Evolutionary conservation across 2,329 filamentous ascomycete genomes (phyloP), one percentile per base, ranked within the genome.

Genomic region (Trichophaea hybrida): DNA sequence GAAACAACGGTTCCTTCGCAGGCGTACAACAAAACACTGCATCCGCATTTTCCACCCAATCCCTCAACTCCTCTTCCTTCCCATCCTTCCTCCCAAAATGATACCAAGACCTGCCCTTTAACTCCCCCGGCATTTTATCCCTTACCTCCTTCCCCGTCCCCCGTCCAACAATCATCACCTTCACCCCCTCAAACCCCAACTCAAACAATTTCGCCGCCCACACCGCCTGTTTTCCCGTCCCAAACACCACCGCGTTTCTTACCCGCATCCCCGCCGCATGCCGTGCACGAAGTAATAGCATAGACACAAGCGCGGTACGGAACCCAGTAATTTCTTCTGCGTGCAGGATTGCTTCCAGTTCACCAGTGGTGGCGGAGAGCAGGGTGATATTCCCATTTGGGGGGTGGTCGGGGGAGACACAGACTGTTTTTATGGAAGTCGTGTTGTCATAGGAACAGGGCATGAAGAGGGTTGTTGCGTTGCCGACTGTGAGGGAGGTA

Each of bases 11-110:
- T 37, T 79, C 75, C 0, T 77, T 79, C 0, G 83, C 85, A 0
- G 90, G 88, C 1, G 89, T 95, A 65, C 88, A 94, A 73, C 88
- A 91, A 73, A 94, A 93, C 40, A 97, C 85, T 7, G 86, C 84
- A 68, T 93, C 87, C 0, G 86, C 81, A 6, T 80, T 80, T 40
- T 81, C 75, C 55, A 96, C 76, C 54, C 88, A 80, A 40, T 85
- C 80, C 68, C 84, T 84, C 38, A 89, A 72, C 17, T 93, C 57
- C n/a, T 13, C 17, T 3, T 51, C 31, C 8, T 32, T 32, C 46
- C 55, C 37, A 57, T 33, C n/a, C 10, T n/a, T 34, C 7, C 17
- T 15, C 4, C 55, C 31, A 12, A 17, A 74, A 1, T 10, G 10
- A 4, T 10, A 10, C 1, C 1, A 43, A 43, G 10, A 43, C 87